Percentiles rank a stretch among this genome's conserved stretches.
Evolutionary conservation across 164 flowering plant species (phyloP).

Genomic region (Nymphaea colorata): DNA sequence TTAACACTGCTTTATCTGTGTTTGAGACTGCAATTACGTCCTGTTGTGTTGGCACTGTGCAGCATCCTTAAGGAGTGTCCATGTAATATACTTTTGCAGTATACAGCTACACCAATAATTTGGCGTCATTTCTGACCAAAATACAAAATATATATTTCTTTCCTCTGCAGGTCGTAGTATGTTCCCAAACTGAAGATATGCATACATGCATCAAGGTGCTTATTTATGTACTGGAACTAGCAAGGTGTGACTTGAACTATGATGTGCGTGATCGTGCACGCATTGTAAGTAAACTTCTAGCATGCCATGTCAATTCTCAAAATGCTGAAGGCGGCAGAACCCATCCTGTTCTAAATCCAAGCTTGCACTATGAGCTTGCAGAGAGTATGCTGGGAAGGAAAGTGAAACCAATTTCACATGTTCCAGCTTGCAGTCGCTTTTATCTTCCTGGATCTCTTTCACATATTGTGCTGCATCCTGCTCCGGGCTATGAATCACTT

Average conservation of each 20-base stretch:
- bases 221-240: constrained; percentile 66
- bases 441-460: constrained; percentile 99
- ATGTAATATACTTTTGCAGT: too few species aligned
- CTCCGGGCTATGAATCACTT: constrained; percentile 95
- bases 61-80: too few species aligned
- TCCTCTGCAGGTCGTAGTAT: constrained; percentile 48
- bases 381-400: constrained; percentile 35
- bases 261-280: constrained; percentile 89
- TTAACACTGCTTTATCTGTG: too few species aligned
- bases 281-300: constrained; percentile 38
- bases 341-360: constrained; percentile 11
- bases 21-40: too few species aligned
- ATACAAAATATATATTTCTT: too few species aligned
- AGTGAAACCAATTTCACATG: constrained; percentile 17
- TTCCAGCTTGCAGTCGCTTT: constrained; percentile 31
- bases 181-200: constrained; percentile 36
- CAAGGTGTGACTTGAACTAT: constrained; percentile 64
- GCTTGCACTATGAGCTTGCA: constrained; percentile 21
- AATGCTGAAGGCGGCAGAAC: constrained; percentile 18
- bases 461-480: constrained; percentile 91
- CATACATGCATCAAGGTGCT: constrained; percentile 24
- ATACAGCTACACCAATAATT: too few species aligned
- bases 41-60: too few species aligned
- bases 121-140: too few species aligned
- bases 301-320: constrained; percentile 17